Evolutionary conservation across 2,329 filamentous ascomycete species (phyloP), one percentile per base, ranked within the genome.

Genomic region (Fusarium mexicanum): DNA sequence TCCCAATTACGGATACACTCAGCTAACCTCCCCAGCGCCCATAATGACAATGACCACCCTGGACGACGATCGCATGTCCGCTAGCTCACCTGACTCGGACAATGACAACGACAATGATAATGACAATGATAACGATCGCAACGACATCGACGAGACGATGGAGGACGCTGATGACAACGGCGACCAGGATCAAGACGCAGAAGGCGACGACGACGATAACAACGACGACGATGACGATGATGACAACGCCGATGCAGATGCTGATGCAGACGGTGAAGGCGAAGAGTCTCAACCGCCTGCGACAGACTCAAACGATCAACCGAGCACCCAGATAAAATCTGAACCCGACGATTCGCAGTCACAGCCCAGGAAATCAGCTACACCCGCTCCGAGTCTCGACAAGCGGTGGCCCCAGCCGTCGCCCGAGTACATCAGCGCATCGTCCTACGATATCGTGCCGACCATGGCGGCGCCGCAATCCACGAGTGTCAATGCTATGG

Each of bases 401-500:
- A 75, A 67, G 4, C 74, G 76, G 77, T 90, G 89, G 54, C 92
- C 92, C 2, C 87, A 85, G 57, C 87, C 95, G n/a, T 90, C 93
- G 2, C 87, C 91, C 17, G 95, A 97, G 79, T 93, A 91, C n/a
- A 85, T 97, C 57, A 92, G 88, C 4, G 96, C 96, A 20, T 86
- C 88, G 46, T 90, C 93, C 5, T 99, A 98, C 85, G 96, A 99
- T 81, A 98, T 99, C 69, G 93, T 98, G 3, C 96, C 96, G 4
- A 98, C 96, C 29, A 98, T 98, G 85, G 96, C 96, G 5, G 96
- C 96, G 7, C 96, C 96, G 2, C 95, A 98, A 81, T 93, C 94
- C 71, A 99, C 96, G 7, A 98, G 95, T 61, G 94, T 99, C 83
- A 99, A 99, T 80, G 92, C 95, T 16, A 90, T 99, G 67, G 91